Evolutionary conservation across 1,284 basidiomycete genomes (phyloP), one percentile per base, ranked within the genome.

Genomic region (Ustilago trichophora): DNA sequence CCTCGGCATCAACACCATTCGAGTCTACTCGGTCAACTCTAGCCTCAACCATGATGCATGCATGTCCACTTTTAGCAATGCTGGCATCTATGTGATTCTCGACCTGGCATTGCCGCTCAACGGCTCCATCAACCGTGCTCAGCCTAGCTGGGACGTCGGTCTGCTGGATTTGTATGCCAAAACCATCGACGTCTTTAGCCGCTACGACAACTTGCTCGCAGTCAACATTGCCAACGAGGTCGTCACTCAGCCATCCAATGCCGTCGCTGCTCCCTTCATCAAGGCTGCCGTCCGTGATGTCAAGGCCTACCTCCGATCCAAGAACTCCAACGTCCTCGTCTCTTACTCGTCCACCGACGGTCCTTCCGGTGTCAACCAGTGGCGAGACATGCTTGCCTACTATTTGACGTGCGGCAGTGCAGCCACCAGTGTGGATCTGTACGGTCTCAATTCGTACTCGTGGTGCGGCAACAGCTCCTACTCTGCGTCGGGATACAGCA

Each of bases 221-320:
- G 87, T 81, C 84, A 93, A 93, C 78, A 85, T 96, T 55, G 93
- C 92, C 16, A 96, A 96, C 80, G 93, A 95, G 82, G 90, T 93
- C 16, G 87, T 93, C 63, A 87, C 85, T 26, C 80, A 77, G 16
- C 53, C 84, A 19, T 85, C 86, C 45, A 86, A 84, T 62, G 91
- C 90, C 13, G 84, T 83, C 37, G 87, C 89, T 15, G 87, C 88
- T 10, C 87, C 92, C 0, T 95, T 88, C 80, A 87, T 96, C 81
- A 95, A 95, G 82, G 92, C 92, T 33, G 92, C 92, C 16, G 91
- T 91, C 19, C 87, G 93, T 33, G 93, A 96, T 80, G 84, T 87
- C 74, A 93, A 89, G 82, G 87, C 92, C 3, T 95, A 93, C 82
- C 52, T 76, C 11, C 85, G 84, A 25, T 90, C 90, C 5, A 83